Evolutionary conservation across 257 asterid species (phyloP).

Genomic region (Ilex asprella): DNA sequence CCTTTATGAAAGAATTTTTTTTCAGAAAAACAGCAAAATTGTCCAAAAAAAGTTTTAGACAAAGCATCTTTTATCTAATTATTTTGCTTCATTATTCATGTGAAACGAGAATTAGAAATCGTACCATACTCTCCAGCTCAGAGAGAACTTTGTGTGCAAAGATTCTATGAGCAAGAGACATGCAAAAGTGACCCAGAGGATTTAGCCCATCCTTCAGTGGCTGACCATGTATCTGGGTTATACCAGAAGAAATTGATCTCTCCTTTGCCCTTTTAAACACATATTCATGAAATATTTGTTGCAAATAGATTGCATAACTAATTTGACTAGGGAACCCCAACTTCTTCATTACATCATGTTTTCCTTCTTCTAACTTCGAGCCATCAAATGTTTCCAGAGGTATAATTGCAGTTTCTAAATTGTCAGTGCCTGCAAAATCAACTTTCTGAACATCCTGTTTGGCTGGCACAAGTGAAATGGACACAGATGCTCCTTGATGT

Average conservation of each 20-base stretch:
- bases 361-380: constrained; percentile 35
- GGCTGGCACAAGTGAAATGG: constrained; percentile 65
- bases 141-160: constrained; percentile 79
- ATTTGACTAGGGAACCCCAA: constrained; percentile 54
- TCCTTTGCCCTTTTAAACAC: constrained; percentile 75
- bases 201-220: constrained; percentile 53
- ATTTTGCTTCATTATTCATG: not conserved
- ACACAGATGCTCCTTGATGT: constrained; percentile 74
- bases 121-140: constrained; percentile 82
- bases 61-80: not conserved
- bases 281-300: constrained; percentile 81
- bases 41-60: not conserved
- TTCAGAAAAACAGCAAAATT: not conserved
- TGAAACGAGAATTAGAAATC: constrained; percentile 9
- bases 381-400: constrained; percentile 33
- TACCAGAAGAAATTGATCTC: constrained; percentile 36
- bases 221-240: constrained; percentile 47
- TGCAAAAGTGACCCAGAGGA: constrained; percentile 81
- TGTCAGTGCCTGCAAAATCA: constrained; percentile 21
- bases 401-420: constrained; percentile 28
- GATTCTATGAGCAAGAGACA: constrained; percentile 91
- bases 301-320: constrained; percentile 74
- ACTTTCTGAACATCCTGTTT: constrained; percentile 38
- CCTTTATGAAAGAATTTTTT: constrained; percentile 35
- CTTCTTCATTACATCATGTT: constrained; percentile 25